Conservation (phyloP, 495 filamentous ascomycete species). For the Penicillium cosmopolitanum region DNA sequence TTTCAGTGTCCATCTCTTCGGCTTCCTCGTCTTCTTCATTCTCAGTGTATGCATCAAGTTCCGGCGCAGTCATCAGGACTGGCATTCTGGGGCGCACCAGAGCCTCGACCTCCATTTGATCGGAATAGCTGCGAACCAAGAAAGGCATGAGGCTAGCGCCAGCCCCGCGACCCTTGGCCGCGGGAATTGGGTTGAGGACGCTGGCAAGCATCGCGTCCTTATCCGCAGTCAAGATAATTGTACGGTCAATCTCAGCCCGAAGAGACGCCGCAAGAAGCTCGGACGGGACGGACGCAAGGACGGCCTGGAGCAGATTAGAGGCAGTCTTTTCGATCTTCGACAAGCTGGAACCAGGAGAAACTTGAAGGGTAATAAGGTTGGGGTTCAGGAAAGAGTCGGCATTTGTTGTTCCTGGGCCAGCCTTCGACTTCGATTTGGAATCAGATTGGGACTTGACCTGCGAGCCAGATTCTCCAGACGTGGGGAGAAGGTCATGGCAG, state of each 20-base stretch:
- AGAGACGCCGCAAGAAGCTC: constrained; percentile 62
- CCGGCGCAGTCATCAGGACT: constrained; percentile 41
- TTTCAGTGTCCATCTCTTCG: constrained; percentile 33
- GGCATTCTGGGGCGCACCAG: constrained; percentile 72
- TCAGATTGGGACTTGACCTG: constrained; percentile 33
- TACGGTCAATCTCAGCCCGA: constrained; percentile 74
- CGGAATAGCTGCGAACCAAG: constrained; percentile 61
- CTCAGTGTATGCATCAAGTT: constrained; percentile 30
- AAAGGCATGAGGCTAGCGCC: constrained; percentile 78
- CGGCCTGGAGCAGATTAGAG: constrained; percentile 58
- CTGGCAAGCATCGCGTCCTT: constrained; percentile 76
- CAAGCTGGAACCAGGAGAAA: constrained; percentile 24
- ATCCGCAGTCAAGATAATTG: constrained; percentile 68
- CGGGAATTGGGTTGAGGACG: constrained; percentile 72
- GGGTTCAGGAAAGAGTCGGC: constrained; percentile 59
- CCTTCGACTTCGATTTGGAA: constrained; percentile 40
- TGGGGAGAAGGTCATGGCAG: constrained; percentile 65
- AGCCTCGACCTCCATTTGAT: constrained; percentile 67
- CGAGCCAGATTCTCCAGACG: constrained; percentile 36
- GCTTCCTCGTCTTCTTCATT: constrained; percentile 51
- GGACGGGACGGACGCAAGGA: constrained; percentile 63
- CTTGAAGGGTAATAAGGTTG: constrained; percentile 29
- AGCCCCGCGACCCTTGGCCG: constrained; percentile 56
- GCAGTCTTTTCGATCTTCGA: constrained; percentile 51
- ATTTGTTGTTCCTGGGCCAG: constrained; percentile 46